Percentiles rank a stretch among this genome's conserved stretches.
Conservation (phyloP, 2,329 filamentous ascomycete genomes). For the Torrubiellomyces zombiae region DNA sequence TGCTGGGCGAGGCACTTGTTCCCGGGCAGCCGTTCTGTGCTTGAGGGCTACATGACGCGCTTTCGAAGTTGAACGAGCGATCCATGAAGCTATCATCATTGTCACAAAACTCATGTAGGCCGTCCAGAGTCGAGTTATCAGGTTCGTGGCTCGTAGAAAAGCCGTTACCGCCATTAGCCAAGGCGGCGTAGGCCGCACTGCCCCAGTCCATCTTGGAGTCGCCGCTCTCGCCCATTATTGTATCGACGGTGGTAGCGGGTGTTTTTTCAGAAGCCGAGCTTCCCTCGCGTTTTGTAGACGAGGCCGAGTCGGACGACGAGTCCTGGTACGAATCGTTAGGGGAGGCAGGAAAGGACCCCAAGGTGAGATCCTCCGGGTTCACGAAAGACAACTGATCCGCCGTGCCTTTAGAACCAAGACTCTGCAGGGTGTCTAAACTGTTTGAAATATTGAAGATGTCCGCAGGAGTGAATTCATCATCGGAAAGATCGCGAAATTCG, state of each 20-base stretch:
- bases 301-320: slow-evolving; percentile 34
- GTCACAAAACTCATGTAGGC: slow-evolving; percentile 15
- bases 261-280: slow-evolving; percentile 30
- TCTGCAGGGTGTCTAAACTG: slow-evolving; percentile 20
- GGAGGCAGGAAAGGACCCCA: slow-evolving; percentile 24
- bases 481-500: slow-evolving; percentile 21
- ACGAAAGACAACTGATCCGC: slow-evolving; percentile 15
- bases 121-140: slow-evolving; percentile 11
- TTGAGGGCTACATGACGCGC: slow-evolving; percentile 39
- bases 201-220: slow-evolving; percentile 27
- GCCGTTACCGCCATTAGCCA: slow-evolving; percentile 20
- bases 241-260: slow-evolving; percentile 21
- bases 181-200: slow-evolving; percentile 13
- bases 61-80: slow-evolving; percentile 39
- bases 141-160: slow-evolving; percentile 17
- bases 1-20: slow-evolving; percentile 25
- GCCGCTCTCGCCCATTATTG: slow-evolving; percentile 24
- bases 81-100: slow-evolving; percentile 28
- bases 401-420: slow-evolving; percentile 14
- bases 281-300: slow-evolving; percentile 27
- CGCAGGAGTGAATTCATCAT: slow-evolving; percentile 17
- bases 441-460: slow-evolving; percentile 19
- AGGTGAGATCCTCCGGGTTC: slow-evolving; percentile 17
- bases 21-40: slow-evolving; percentile 10
- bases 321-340: slow-evolving; percentile 27